Conservation (phyloP, 345 rosid genomes). For the Eucalyptus curtisii region DNA sequence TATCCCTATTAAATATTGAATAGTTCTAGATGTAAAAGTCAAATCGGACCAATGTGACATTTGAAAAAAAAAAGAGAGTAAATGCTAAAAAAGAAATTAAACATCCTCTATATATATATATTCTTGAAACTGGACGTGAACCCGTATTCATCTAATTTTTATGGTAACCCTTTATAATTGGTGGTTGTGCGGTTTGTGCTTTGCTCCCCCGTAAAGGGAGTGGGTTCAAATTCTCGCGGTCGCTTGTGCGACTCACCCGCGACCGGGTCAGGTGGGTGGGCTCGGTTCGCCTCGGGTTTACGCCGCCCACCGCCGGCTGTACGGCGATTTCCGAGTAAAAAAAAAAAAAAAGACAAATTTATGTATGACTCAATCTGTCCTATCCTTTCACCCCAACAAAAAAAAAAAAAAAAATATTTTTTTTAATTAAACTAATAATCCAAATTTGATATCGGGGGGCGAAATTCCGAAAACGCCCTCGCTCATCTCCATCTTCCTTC, state of each 20-base stretch:
- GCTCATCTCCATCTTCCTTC: neutral
- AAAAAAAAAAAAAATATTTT: rapidly evolving
- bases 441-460: neutral
- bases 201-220: no score
- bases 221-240: no score
- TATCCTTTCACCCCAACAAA: neutral
- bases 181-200: no score
- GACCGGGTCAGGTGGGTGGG: no score
- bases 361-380: neutral
- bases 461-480: neutral
- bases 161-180: neutral
- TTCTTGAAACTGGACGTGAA: neutral
- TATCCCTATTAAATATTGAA: neutral
- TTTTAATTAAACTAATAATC: neutral
- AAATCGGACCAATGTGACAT: rapidly evolving
- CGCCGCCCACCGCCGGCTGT: no score
- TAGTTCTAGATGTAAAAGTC: neutral
- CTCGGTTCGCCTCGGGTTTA: no score
- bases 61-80: no score
- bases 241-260: no score
- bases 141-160: neutral
- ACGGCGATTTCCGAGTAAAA: no score
- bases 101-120: neutral
- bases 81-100: no score
- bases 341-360: no score